A percentile compares a stretch with the other conserved stretches of the same genome.
Evolutionary conservation across 495 filamentous ascomycete genomes (phyloP).

Genomic region (Aspergillus saccharolyticus): DNA sequence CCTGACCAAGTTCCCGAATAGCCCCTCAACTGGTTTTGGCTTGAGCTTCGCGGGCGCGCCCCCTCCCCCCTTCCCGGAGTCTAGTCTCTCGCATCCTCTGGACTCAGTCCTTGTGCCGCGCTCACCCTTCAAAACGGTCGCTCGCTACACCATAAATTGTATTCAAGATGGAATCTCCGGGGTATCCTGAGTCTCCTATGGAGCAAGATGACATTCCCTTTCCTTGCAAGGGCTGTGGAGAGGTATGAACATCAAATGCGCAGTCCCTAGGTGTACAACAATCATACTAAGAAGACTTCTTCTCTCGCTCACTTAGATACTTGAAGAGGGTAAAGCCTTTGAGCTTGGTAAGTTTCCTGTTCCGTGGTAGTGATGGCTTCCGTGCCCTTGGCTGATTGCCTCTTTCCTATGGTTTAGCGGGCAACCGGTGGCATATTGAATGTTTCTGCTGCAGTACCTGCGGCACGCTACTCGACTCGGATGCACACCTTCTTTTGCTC

Average conservation of each 20-base stretch:
- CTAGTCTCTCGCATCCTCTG: neutral
- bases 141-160: slow-evolving; percentile 4
- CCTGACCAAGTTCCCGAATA: slow-evolving; percentile 8
- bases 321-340: slow-evolving; percentile 98
- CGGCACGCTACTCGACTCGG: slow-evolving; percentile 90
- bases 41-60: slow-evolving; percentile 14
- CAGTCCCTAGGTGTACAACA: neutral
- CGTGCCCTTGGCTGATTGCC: slow-evolving; percentile 5
- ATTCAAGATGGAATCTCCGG: slow-evolving; percentile 38
- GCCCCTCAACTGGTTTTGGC: slow-evolving; percentile 11
- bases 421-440: slow-evolving; percentile 98
- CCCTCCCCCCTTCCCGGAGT: slow-evolving; percentile 1
- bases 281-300: slow-evolving; percentile 12
- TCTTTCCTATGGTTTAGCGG: slow-evolving; percentile 53
- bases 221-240: slow-evolving; percentile 96
- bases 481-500: slow-evolving; percentile 94
- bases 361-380: slow-evolving; percentile 3
- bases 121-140: neutral
- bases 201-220: slow-evolving; percentile 83
- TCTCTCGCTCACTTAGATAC: slow-evolving; percentile 59
- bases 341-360: slow-evolving; percentile 72
- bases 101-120: neutral
- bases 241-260: slow-evolving; percentile 53
- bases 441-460: slow-evolving; percentile 99
- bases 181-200: slow-evolving; percentile 73